These are phyloP conservation scores for Daldinia childiae DNA, from an alignment of 495 filamentous ascomycete species.

Conservation along the genomic window DNA sequence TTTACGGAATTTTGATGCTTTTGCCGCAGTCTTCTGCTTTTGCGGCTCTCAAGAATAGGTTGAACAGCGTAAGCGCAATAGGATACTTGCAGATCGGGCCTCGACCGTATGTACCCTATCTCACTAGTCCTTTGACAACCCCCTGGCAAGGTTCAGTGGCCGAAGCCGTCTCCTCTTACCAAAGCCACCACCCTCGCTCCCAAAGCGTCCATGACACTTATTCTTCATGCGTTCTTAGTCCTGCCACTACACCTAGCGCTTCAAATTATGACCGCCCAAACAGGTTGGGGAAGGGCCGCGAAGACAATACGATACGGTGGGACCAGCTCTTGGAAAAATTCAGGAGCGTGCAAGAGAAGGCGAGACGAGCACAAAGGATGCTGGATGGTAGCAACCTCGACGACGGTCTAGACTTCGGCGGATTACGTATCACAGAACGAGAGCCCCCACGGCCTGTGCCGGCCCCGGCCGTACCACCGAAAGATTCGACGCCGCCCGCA, in stretches of 20 bases:
- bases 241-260: conserved; percentile 55
- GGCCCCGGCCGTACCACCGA: conserved; percentile 53
- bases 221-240: conserved; percentile 51
- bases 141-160: conserved; percentile 54
- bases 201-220: conserved; percentile 46
- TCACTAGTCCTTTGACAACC: conserved; percentile 37
- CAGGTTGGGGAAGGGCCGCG: conserved; percentile 77
- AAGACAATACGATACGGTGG: conserved; percentile 89
- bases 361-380: conserved; percentile 59
- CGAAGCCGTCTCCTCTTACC: conserved; percentile 51
- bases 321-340: conserved; percentile 97
- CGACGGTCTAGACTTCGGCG: conserved; percentile 51
- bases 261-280: conserved; percentile 79
- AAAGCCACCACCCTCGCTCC: conserved; percentile 34
- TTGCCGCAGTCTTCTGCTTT: conserved; percentile 97
- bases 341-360: conserved; percentile 84
- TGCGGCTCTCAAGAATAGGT: conserved; percentile 93
- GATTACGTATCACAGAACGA: conserved; percentile 57
- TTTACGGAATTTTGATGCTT: conserved; percentile 97
- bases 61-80: conserved; percentile 96
- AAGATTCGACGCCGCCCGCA: conserved; percentile 51
- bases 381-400: conserved; percentile 50
- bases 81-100: conserved; percentile 88
- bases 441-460: conserved; percentile 42
- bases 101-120: conserved; percentile 72